Conservation (phyloP, 2,329 filamentous ascomycete species). For the Aspergillus hortae region DNA sequence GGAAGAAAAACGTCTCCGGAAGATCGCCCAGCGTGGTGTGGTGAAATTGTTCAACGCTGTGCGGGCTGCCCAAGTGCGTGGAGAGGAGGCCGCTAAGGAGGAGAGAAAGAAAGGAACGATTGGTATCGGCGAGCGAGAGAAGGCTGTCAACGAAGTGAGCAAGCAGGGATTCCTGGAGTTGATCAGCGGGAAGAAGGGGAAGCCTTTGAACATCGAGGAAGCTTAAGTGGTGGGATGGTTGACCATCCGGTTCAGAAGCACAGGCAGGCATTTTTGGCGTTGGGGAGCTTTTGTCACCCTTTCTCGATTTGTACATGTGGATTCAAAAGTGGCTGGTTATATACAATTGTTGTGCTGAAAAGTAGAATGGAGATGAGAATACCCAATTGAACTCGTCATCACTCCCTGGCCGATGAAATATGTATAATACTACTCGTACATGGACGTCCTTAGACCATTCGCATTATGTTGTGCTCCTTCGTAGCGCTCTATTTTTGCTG, state of each 20-base stretch:
- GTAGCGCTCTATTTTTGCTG: constrained; percentile 35
- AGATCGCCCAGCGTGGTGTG: constrained; percentile 89
- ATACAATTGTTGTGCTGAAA: constrained; percentile 16
- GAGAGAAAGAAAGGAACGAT: constrained; percentile 69
- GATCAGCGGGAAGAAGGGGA: constrained; percentile 62
- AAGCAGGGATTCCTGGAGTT: constrained; percentile 94
- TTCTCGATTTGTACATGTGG: constrained; percentile 17
- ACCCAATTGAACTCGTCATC: constrained; percentile 24
- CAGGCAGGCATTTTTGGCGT: constrained; percentile 33
- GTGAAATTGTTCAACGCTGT: constrained; percentile 97
- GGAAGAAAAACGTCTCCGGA: constrained; percentile 74
- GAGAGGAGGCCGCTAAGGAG: constrained; percentile 66
- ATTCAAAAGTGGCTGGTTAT: constrained; percentile 24
- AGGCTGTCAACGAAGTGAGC: constrained; percentile 91
- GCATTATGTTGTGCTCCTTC: no score
- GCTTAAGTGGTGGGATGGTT: constrained; percentile 27
- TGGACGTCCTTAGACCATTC: background rate
- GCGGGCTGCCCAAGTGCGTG: constrained; percentile 85
- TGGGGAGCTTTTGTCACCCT: constrained; percentile 8
- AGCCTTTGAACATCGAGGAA: constrained; percentile 44
- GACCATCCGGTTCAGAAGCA: constrained; percentile 11
- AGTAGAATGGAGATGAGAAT: constrained; percentile 24
- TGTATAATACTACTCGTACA: constrained; percentile 2
- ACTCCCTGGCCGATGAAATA: constrained; percentile 1
- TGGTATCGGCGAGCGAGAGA: constrained; percentile 74